Evolutionary conservation across 2,329 filamentous ascomycete species (phyloP).

Genomic region (Aspergillus sp.): DNA sequence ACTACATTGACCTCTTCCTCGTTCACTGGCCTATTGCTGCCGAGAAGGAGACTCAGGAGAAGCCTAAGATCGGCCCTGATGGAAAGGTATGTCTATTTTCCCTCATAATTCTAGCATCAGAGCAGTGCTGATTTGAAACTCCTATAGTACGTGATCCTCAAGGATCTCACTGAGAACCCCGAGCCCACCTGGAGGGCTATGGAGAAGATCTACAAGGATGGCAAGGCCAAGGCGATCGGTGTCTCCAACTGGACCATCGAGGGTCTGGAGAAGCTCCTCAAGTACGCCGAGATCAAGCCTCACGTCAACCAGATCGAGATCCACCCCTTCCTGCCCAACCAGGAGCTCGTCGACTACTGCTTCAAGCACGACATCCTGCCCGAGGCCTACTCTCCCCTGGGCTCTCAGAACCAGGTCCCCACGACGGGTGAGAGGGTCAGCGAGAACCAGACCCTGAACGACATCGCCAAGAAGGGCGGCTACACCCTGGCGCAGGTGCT

Average conservation of each 20-base stretch:
- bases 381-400: slow-evolving; percentile 51
- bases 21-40: slow-evolving; percentile 55
- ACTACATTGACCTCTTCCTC: slow-evolving; percentile 72
- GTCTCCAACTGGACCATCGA: slow-evolving; percentile 72
- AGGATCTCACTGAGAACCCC: slow-evolving; percentile 67
- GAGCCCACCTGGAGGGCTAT: slow-evolving; percentile 67
- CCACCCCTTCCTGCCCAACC: slow-evolving; percentile 52
- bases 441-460: slow-evolving; percentile 61
- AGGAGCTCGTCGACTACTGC: slow-evolving; percentile 46
- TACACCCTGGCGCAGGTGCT: slow-evolving; percentile 63
- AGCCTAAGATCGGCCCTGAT: slow-evolving; percentile 54
- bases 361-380: slow-evolving; percentile 45
- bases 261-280: slow-evolving; percentile 51
- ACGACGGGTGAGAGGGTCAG: slow-evolving; percentile 67
- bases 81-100: slow-evolving; percentile 46
- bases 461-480: slow-evolving; percentile 59
- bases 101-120: not conserved
- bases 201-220: slow-evolving; percentile 60
- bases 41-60: slow-evolving; percentile 52
- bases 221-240: slow-evolving; percentile 70
- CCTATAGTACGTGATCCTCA: slow-evolving; percentile 61
- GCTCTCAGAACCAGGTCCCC: slow-evolving; percentile 70
- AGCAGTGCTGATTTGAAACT: not conserved
- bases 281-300: slow-evolving; percentile 46
- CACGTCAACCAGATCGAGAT: slow-evolving; percentile 51